Conservation (phyloP, 768 basidiomycete species). For the Tulasnella sp. region DNA sequence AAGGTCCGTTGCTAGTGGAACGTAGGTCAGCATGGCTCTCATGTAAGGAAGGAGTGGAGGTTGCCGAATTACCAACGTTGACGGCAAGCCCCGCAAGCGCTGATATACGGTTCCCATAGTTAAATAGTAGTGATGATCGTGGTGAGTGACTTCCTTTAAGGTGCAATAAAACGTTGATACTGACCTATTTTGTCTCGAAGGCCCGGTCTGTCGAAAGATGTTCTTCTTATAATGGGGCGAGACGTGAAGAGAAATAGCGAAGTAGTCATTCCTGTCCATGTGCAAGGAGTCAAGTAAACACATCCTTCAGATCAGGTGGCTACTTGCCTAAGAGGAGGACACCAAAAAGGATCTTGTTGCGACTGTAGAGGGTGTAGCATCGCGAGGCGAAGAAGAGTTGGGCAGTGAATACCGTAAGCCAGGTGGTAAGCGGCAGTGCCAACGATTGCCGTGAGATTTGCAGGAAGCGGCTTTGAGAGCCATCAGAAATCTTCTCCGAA, state of each 20-base stretch:
- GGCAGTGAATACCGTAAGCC: background rate
- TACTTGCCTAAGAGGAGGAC: background rate
- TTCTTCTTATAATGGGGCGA: background rate
- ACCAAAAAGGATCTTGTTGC: background rate
- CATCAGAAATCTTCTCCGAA: background rate
- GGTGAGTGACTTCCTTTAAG: background rate
- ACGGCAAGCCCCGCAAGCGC: background rate
- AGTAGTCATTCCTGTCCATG: background rate
- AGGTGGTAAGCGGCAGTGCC: background rate
- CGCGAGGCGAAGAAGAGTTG: background rate
- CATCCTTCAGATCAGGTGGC: background rate
- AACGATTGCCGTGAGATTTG: background rate
- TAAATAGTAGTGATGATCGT: too few relatives aligned
- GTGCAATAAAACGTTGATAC: background rate
- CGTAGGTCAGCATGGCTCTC: background rate
- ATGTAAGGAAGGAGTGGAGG: background rate
- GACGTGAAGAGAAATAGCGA: background rate
- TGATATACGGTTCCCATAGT: background rate
- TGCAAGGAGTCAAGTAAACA: background rate
- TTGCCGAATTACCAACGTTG: background rate
- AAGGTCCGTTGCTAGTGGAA: background rate
- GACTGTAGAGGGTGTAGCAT: background rate
- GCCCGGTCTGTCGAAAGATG: background rate
- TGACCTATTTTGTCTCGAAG: background rate
- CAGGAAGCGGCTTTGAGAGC: background rate